Base-by-base conservation (phyloP, 257 asterid species). In the Orobanche coerulescens region DNA sequence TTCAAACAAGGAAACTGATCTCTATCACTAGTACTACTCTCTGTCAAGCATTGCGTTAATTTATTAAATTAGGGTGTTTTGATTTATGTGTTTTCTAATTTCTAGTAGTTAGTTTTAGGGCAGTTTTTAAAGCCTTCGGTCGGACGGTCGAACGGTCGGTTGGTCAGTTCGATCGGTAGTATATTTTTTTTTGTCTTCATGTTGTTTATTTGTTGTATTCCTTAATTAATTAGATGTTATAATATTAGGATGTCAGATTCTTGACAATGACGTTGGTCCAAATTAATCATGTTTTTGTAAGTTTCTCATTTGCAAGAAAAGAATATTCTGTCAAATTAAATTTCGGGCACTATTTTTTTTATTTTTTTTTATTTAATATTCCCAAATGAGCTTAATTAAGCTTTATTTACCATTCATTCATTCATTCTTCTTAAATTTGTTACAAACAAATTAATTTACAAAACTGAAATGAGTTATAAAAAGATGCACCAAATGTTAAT, bases 221-320 rank as follows among this genome's bases (percentile, higher is more conserved):
- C 2, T 36, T 7, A n/a, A n/a, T 6, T 36, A 5, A 19, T 47
- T 47, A 34, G 37, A 44, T 50, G 24, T 65, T 15, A 64, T 73
- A 55, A 24, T 61, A 68, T 71, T 75, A 87, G 92, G 84, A 61
- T n/a, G n/a, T n/a, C n/a, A n/a, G n/a, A n/a, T n/a, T n/a, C n/a
- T n/a, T n/a, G n/a, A n/a, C 2, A 4, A 12, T 47, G 54, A 15
- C 18, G 14, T 51, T 20, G 61, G 62, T 65, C 43, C 13, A 62
- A 20, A n/a, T 47, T n/a, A n/a, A n/a, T 24, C 7, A 10, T 11
- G 10, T 61, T 64, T 55, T 55, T 58, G 74, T 68, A 75, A 62
- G 47, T 51, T 48, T 61, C 64, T 73, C 67, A 4, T 54, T 69
- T 71, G 66, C 64, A 58, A 65, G 71, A 55, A 54, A 52, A 7